Conservation (phyloP, 2,329 filamentous ascomycete genomes). For the Fusarium denticulatum region DNA sequence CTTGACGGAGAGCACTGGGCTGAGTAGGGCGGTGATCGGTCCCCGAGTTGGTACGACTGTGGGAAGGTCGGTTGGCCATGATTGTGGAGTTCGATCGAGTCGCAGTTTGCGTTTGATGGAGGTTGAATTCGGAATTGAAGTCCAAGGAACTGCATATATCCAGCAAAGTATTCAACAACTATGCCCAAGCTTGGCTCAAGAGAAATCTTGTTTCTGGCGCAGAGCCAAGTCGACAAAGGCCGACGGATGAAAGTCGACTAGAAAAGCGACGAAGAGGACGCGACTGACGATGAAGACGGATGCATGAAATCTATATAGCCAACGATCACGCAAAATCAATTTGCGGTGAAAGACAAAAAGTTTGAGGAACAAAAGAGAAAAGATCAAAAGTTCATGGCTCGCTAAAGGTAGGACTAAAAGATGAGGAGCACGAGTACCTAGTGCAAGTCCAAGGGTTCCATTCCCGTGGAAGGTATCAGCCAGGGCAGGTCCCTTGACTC, state of each 20-base stretch:
- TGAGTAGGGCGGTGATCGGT: constrained; percentile 54
- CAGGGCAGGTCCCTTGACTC: constrained; percentile 29
- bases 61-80: constrained; percentile 44
- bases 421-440: constrained; percentile 7
- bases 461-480: constrained; percentile 11
- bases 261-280: constrained; percentile 14
- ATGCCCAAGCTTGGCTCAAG: not conserved
- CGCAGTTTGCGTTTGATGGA: not conserved
- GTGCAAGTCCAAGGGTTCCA: constrained; percentile 29
- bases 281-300: constrained; percentile 18
- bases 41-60: constrained; percentile 44
- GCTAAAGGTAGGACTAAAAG: constrained; percentile 14
- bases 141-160: not conserved
- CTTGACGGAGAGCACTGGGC: constrained; percentile 59
- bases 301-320: constrained; percentile 17
- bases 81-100: constrained; percentile 12
- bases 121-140: not conserved
- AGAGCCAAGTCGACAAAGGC: not conserved
- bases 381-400: constrained; percentile 11
- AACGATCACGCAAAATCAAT: constrained; percentile 2
- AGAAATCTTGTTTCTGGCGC: not conserved
- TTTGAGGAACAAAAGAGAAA: not conserved
- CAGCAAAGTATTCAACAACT: not conserved
- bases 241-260: constrained; percentile 11
- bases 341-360: not conserved